A percentile compares a stretch with the other conserved stretches of the same genome.
Conservation (phyloP, 306 rosid species). For the Cicer yamashitae region DNA sequence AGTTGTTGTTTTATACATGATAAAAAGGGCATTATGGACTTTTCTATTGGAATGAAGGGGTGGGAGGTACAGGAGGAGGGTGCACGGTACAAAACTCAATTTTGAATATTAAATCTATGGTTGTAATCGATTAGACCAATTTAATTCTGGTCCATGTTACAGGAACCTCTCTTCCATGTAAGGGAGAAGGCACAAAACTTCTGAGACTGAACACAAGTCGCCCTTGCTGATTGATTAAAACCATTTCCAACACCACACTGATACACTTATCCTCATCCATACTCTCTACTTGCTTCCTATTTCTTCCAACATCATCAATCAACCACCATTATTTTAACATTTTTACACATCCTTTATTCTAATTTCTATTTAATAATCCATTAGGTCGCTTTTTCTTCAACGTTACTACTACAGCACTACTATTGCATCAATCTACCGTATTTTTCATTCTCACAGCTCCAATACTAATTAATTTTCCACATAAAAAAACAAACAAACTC, state of each 20-base stretch:
- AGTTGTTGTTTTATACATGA: no score
- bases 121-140: neutral
- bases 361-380: neutral
- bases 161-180: neutral
- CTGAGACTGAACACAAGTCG: no score
- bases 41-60: no score
- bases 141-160: neutral
- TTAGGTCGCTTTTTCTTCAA: neutral
- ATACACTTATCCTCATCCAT: neutral
- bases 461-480: neutral
- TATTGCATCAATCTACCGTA: neutral
- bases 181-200: slow-evolving; percentile 7
- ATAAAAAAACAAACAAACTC: neutral
- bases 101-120: no score
- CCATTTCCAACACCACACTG: neutral
- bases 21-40: no score
- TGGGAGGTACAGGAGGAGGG: no score
- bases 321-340: slow-evolving; percentile 11
- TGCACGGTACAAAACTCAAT: no score
- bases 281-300: neutral
- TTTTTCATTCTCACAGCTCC: neutral
- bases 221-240: neutral
- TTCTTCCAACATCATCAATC: slow-evolving; percentile 13
- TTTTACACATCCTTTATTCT: neutral
- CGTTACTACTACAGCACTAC: neutral